A percentile compares a stretch with the other conserved stretches of the same genome.
These are phyloP conservation scores for Acmispon strigosus DNA, from an alignment of 306 rosid genomes.

Conservation along the genomic window DNA sequence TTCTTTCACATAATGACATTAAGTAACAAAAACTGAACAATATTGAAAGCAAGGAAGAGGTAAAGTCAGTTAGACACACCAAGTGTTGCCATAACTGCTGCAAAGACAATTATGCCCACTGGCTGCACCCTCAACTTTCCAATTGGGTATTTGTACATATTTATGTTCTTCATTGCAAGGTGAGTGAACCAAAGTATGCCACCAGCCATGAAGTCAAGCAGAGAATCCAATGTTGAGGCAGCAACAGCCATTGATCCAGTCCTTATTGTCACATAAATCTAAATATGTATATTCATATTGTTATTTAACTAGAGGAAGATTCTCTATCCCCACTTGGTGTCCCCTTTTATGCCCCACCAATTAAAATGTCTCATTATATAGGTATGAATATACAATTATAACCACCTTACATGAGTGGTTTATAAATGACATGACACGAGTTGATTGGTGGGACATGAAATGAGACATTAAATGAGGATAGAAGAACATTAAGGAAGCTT, in stretches of 20 bases:
- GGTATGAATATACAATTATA: too few species aligned
- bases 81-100: constrained; percentile 94
- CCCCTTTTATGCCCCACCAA: too few species aligned
- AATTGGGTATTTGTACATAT: constrained; percentile 74
- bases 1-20: neutral
- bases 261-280: constrained; percentile 60
- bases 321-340: too few species aligned
- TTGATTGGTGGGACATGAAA: too few species aligned
- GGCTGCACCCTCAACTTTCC: constrained; percentile 96
- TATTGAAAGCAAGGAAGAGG: neutral
- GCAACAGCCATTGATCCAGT: constrained; percentile 79
- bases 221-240: constrained; percentile 73
- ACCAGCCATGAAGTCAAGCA: constrained; percentile 89
- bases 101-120: constrained; percentile 88
- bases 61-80: constrained; percentile 25
- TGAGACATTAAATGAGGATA: too few species aligned
- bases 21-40: constrained; percentile 4
- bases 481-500: neutral
- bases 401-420: too few species aligned
- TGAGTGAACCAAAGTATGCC: constrained; percentile 96
- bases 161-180: constrained; percentile 70
- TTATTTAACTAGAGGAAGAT: neutral
- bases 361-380: too few species aligned
- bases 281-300: neutral
- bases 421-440: too few species aligned